Evolutionary conservation across 2,329 filamentous ascomycete species (phyloP), one percentile per base, ranked within the genome.

Genomic region (Talaromyces funiculosus): DNA sequence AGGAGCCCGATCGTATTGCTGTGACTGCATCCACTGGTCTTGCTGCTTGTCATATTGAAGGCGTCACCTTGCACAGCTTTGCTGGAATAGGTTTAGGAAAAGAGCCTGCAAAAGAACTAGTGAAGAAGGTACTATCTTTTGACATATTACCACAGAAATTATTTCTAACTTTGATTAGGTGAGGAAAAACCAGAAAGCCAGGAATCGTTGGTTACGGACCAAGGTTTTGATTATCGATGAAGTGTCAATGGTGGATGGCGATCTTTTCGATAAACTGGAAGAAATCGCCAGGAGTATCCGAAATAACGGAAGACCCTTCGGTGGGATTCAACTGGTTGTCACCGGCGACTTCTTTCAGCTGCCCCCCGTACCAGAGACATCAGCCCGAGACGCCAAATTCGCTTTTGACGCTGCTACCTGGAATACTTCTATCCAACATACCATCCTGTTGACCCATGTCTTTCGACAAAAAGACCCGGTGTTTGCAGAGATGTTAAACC

Each of bases 321-420:
- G 94, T 59, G 94, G 94, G 4, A 97, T 99, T 49, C 94, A 99
- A 67, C 82, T 99, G 31, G 85, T 99, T 60, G 90, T 99, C 62
- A 99, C 94, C 0, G 94, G 94, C 3, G 94, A 99, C 70, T 99
- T 99, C 76, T 99, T 99, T 75, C 94, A 99, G 72, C 78, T 99
- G 3, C 94, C 94, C 0, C 94, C 94, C 0, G 94, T 99, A 1
- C 92, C 93, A 1, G 92, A 97, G 37, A 65, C 67, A 14, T 80
- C 80, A 42, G 85, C 84, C 43, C 85, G 86, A 57, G 82, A 87
- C 26, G 85, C 88, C 51, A 96, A 92, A 70, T 99, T 99, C 73
- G 89, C 92, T 0, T 99, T 99, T 71, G 90, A 96, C 68, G 92
- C 92, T 7, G 84, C 85, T 2, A 96, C 92, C 0, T 99, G 95